Evolutionary conservation across 306 rosid genomes (phyloP), one percentile per base, ranked within the genome.

Genomic region (Neltuma alba): DNA sequence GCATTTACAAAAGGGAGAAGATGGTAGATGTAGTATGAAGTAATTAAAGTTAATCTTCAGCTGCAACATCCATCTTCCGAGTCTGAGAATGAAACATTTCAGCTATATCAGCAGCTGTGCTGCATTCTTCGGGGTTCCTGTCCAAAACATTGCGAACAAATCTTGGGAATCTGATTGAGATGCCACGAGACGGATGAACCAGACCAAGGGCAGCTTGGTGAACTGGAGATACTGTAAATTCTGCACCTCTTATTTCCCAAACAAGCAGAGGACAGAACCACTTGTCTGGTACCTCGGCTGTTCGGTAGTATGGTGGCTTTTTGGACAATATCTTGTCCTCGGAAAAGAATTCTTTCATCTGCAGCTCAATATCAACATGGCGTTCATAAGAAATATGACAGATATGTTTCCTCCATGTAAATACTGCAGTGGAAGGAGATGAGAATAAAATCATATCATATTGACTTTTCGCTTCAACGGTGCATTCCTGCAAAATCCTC

Each of bases 211-310:
- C 98, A 54, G 97, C 98, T 82, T 88, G 87, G 70, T 94, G 98
- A 78, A 94, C 96, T 36, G 98, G 98, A 5, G 98, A 92, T 50
- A 92, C 81, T 23, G 98, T 92, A 54, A 92, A 91, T 79, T 92
- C 97, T 50, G 98, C 97, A 55, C 98, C 96, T 87, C 88, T 87
- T 81, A 92, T 89, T 84, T 91, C 93, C 98, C 94, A 94, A 73
- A 94, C 97, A 61, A 92, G 85, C 73, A 86, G 83, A 0, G 97
- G 86, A 11, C 77, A 72, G 80, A 94, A 94, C 97, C 97, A 94
- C 85, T 81, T 72, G 85, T 89, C 97, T 6, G 97, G 93, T 27
- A 71, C 80, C 86, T 94, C 97, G 21, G 87, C 90, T 37, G 98
- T 94, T 70, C 73, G 89, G 79, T 94, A 94, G 74, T 94, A 92